Conservation (phyloP, 139 green algal genomes). For the Volvox reticuliferus region DNA sequence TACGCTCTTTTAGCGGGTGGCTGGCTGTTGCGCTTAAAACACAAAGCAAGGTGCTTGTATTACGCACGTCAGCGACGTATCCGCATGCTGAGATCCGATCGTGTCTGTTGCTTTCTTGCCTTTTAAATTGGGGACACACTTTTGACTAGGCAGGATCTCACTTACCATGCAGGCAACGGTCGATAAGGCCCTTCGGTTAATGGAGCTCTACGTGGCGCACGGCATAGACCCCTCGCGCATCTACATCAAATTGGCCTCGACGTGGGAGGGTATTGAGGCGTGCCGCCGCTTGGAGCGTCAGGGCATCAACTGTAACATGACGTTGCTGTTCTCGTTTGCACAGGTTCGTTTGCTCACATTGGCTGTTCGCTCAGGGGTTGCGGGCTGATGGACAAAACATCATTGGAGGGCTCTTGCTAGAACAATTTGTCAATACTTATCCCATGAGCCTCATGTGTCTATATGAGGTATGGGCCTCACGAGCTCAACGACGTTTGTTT, state of each 20-base stretch:
- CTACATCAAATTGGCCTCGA: conserved; percentile 89
- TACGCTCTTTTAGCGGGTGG: too few species aligned
- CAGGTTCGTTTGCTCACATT: conserved; percentile 72
- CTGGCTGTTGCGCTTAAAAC: too few species aligned
- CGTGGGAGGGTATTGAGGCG: conserved; percentile 90
- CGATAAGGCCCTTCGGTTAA: conserved; percentile 80
- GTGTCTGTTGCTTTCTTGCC: background rate
- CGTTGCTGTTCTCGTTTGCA: conserved; percentile 91
- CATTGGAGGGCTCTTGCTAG: too few species aligned
- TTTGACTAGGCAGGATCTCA: background rate
- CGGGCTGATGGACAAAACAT: too few species aligned
- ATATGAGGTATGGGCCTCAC: too few species aligned
- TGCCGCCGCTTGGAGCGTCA: conserved; percentile 85
- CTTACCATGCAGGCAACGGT: conserved; percentile 59
- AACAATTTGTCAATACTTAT: too few species aligned
- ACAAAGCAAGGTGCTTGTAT: too few species aligned
- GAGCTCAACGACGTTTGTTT: too few species aligned
- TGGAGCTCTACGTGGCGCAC: conserved; percentile 80
- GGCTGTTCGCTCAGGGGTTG: too few species aligned
- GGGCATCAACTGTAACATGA: conserved; percentile 94
- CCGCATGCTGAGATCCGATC: too few species aligned
- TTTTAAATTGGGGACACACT: background rate
- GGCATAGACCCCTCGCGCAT: conserved; percentile 67
- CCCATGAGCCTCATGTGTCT: too few species aligned
- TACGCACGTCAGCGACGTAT: too few species aligned